These are phyloP conservation scores for Jackrogersella minutella DNA, from an alignment of 495 filamentous ascomycete genomes.

Conservation along the genomic window DNA sequence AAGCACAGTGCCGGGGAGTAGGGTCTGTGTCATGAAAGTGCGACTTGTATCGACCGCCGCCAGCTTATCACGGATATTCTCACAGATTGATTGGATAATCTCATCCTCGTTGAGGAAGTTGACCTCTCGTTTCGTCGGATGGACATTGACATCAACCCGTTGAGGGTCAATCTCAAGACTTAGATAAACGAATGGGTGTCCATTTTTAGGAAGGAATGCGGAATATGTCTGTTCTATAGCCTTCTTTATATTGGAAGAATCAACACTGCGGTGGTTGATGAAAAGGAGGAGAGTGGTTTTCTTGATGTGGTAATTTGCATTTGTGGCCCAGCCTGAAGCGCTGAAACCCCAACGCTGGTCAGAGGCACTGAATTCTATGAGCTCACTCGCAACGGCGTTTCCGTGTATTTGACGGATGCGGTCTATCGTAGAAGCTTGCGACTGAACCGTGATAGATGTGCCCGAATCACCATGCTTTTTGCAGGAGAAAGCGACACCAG, in stretches of 20 bases:
- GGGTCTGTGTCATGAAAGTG: constrained; percentile 91
- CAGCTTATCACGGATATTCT: constrained; percentile 78
- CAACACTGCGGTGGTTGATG: constrained; percentile 97
- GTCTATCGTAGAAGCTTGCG: constrained; percentile 74
- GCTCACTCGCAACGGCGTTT: constrained; percentile 84
- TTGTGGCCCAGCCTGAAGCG: constrained; percentile 82
- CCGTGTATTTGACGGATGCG: constrained; percentile 92
- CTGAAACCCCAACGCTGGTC: constrained; percentile 85
- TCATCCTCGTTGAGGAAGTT: constrained; percentile 99
- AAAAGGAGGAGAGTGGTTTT: constrained; percentile 89
- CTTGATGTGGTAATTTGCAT: constrained; percentile 96
- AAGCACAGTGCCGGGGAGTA: constrained; percentile 73
- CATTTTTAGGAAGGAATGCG: constrained; percentile 89
- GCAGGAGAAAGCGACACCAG: constrained; percentile 89
- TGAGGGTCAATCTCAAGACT: constrained; percentile 93
- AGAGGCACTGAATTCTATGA: constrained; percentile 76
- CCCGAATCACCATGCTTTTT: constrained; percentile 94
- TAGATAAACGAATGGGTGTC: constrained; percentile 93
- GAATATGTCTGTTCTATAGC: constrained; percentile 92
- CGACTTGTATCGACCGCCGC: constrained; percentile 92
- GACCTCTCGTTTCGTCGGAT: constrained; percentile 97
- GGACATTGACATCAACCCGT: constrained; percentile 96
- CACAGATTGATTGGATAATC: constrained; percentile 88
- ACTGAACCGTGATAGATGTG: constrained; percentile 78
- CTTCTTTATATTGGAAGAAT: constrained; percentile 88